Evolutionary conservation across 768 basidiomycete species (phyloP).

Genomic region (Antrodiella citrinella): DNA sequence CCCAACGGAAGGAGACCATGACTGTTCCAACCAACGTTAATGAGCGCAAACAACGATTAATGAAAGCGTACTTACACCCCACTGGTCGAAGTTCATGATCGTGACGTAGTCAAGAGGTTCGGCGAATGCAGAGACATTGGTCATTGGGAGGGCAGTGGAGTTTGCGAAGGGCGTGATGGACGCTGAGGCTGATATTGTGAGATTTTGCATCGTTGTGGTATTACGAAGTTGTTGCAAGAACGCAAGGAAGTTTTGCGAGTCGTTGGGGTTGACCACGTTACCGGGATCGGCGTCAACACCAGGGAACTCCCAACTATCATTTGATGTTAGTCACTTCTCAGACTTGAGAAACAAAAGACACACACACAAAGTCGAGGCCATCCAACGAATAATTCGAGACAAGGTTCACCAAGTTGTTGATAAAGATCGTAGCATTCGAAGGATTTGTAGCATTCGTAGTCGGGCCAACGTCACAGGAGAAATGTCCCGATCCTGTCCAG

Average conservation of each 20-base stretch:
- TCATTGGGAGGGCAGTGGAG: constrained; percentile 44
- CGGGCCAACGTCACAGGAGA: constrained; percentile 50
- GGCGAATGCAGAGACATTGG: constrained; percentile 67
- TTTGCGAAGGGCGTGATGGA: constrained; percentile 41
- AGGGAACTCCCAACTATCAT: constrained; percentile 83
- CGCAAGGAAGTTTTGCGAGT: constrained; percentile 68
- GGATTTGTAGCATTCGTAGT: too few species aligned
- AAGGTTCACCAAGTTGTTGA: constrained; percentile 43
- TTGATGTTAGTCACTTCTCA: background rate
- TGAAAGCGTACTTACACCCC: constrained; percentile 25
- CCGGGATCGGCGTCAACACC: constrained; percentile 56
- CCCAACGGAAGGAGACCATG: too few species aligned
- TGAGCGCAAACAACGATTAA: too few species aligned
- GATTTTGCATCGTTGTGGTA: constrained; percentile 38
- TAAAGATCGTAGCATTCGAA: constrained; percentile 58
- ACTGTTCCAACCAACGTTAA: too few species aligned
- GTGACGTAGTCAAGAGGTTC: constrained; percentile 57
- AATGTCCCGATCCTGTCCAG: constrained; percentile 58
- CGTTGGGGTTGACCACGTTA: constrained; percentile 54
- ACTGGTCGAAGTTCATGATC: constrained; percentile 68
- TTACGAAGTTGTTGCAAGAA: constrained; percentile 66
- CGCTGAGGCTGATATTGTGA: constrained; percentile 52
- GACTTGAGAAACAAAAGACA: too few species aligned
- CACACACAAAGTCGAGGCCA: constrained; percentile 12
- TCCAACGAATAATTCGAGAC: constrained; percentile 32